Conservation (phyloP, 495 filamentous ascomycete genomes). For the Penicillium parvum region DNA sequence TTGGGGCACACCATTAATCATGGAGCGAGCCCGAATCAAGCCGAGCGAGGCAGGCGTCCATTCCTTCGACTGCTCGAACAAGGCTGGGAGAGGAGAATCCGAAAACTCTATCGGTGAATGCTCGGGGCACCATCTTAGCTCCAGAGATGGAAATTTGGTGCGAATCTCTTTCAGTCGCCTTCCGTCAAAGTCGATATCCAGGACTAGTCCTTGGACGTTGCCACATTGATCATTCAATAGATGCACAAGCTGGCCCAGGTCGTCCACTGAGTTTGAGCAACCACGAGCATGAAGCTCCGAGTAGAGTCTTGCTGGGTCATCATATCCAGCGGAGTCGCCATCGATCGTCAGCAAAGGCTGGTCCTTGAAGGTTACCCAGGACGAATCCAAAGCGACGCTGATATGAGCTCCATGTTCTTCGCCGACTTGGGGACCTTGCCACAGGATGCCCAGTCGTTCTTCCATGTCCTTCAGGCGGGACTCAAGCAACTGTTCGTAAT, state of each 20-base stretch:
- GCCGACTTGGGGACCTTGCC: constrained; percentile 16
- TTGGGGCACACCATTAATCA: constrained; percentile 13
- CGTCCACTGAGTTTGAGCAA: constrained; percentile 27
- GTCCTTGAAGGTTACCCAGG: constrained; percentile 14
- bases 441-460: constrained; percentile 26
- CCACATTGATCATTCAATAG: constrained; percentile 36
- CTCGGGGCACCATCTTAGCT: constrained; percentile 32
- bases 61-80: constrained; percentile 5
- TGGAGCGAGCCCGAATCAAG: constrained; percentile 25
- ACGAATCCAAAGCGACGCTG: constrained; percentile 13
- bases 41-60: constrained; percentile 26
- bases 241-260: constrained; percentile 24
- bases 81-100: constrained; percentile 5
- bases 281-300: constrained; percentile 27
- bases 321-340: constrained; percentile 24
- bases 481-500: constrained; percentile 25
- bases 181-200: constrained; percentile 6
- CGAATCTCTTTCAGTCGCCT: background rate
- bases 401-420: constrained; percentile 10
- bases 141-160: background rate
- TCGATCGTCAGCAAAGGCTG: constrained; percentile 28
- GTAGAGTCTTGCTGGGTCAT: constrained; percentile 24
- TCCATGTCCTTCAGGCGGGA: constrained; percentile 25
- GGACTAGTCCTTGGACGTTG: constrained; percentile 2
- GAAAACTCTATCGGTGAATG: constrained; percentile 30